These are phyloP conservation scores for Sisymbrium irio DNA, from an alignment of 345 rosid species.

Conservation along the genomic window DNA sequence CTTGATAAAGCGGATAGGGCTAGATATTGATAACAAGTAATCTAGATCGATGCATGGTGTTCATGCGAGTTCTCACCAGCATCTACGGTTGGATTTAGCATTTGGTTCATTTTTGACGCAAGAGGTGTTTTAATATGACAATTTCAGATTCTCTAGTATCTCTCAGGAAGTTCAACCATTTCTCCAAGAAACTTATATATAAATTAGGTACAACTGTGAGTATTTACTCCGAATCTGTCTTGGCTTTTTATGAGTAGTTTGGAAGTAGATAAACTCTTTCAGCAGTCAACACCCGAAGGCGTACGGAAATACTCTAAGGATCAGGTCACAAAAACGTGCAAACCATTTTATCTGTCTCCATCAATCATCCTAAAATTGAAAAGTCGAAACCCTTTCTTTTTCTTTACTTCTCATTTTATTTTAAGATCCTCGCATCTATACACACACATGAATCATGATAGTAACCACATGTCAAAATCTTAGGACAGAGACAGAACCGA, in stretches of 20 bases:
- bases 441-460: slow-evolving; percentile 3
- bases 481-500: slow-evolving; percentile 14
- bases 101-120: not conserved
- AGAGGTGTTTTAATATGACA: not conserved
- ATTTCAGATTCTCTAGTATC: not conserved
- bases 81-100: no score
- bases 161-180: not conserved
- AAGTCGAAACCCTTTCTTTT: not conserved
- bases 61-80: no score
- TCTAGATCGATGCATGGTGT: not conserved
- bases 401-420: not conserved
- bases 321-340: slow-evolving; percentile 26
- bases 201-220: not conserved
- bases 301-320: not conserved
- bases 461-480: slow-evolving; percentile 26
- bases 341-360: slow-evolving; percentile 20
- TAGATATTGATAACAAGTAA: not conserved
- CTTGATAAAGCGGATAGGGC: not conserved
- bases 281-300: not conserved
- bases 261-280: slow-evolving; percentile 2
- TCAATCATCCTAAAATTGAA: slow-evolving; percentile 17
- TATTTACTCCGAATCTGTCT: not conserved
- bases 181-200: not conserved
- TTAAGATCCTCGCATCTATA: not conserved
- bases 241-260: not conserved